phyloP scores from a whole-genome alignment of 176 grass and related monocot species.

The Chrysopogon serrulatus region DNA sequence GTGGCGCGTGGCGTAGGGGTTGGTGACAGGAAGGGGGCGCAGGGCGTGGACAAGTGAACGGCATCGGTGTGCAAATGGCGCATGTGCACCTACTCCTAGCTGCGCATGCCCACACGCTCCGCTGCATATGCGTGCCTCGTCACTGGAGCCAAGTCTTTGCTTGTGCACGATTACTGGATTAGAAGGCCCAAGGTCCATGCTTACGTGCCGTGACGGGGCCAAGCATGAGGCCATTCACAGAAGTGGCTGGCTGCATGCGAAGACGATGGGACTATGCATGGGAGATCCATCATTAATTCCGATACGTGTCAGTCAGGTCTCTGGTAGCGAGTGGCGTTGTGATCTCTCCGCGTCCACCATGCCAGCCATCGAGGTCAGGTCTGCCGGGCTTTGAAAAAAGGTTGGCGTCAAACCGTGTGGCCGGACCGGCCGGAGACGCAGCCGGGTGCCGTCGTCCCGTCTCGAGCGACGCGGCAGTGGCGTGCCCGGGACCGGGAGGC shows the following conservation, averaged over 20 bases:
- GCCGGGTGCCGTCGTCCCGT: neutral
- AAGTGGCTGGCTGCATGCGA: neutral
- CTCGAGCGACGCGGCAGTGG: neutral
- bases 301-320: neutral
- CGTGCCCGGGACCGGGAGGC: slow-evolving; percentile 8
- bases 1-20: too few relatives aligned
- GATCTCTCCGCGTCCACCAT: neutral
- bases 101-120: too few relatives aligned
- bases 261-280: too few relatives aligned
- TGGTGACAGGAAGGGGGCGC: too few relatives aligned
- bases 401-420: neutral
- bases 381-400: neutral
- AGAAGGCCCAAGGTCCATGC: neutral
- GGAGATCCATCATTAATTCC: too few relatives aligned
- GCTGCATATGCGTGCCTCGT: too few relatives aligned
- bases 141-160: too few relatives aligned
- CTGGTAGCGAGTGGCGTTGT: neutral
- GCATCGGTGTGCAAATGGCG: too few relatives aligned
- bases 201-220: neutral
- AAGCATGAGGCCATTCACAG: neutral
- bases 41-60: too few relatives aligned
- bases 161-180: neutral
- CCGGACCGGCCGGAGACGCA: neutral
- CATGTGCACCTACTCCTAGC: too few relatives aligned
- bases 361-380: neutral